Percentiles rank a stretch among this genome's conserved stretches.
These are phyloP conservation scores for Nemania sp. DNA, from an alignment of 2,329 filamentous ascomycete species.

Conservation along the genomic window DNA sequence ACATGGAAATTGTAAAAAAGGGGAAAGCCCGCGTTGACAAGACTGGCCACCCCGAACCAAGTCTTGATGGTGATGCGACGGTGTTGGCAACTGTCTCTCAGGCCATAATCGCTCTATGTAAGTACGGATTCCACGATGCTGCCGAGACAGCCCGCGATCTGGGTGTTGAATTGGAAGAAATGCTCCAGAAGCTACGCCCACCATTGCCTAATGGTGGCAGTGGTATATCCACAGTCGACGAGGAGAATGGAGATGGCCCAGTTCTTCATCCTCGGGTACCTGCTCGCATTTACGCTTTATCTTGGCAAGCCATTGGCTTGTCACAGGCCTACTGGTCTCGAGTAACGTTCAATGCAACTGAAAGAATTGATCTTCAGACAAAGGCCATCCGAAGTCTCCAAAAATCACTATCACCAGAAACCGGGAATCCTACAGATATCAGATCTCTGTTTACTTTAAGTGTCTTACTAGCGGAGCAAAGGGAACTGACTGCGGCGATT, in stretches of 20 bases:
- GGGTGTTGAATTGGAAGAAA: constrained; percentile 71
- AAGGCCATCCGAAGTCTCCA: constrained; percentile 78
- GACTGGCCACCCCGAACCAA: constrained; percentile 69
- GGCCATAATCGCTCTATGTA: constrained; percentile 79
- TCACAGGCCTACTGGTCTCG: constrained; percentile 87
- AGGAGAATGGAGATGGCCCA: constrained; percentile 41
- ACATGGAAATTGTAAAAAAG: constrained; percentile 83
- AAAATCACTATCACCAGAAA: constrained; percentile 70
- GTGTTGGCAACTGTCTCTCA: constrained; percentile 79
- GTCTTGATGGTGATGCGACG: constrained; percentile 77
- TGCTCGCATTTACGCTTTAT: constrained; percentile 65
- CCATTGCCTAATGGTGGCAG: constrained; percentile 37
- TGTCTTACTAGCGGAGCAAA: constrained; percentile 83
- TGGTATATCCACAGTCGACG: constrained; percentile 40
- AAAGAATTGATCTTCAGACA: constrained; percentile 72
- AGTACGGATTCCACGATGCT: constrained; percentile 74
- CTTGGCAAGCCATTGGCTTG: constrained; percentile 85
- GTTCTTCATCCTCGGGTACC: constrained; percentile 54
- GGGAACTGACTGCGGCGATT: constrained; percentile 79
- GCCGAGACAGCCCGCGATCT: constrained; percentile 79
- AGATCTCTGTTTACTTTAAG: constrained; percentile 81
- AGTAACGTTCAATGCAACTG: constrained; percentile 74
- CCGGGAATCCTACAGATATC: constrained; percentile 68
- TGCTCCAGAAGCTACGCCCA: constrained; percentile 65
- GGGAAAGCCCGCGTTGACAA: constrained; percentile 85